Evolutionary conservation across 177 flowering plant genomes (phyloP), one percentile per base, ranked within the genome.

Genomic region (Vitis hybrid): DNA sequence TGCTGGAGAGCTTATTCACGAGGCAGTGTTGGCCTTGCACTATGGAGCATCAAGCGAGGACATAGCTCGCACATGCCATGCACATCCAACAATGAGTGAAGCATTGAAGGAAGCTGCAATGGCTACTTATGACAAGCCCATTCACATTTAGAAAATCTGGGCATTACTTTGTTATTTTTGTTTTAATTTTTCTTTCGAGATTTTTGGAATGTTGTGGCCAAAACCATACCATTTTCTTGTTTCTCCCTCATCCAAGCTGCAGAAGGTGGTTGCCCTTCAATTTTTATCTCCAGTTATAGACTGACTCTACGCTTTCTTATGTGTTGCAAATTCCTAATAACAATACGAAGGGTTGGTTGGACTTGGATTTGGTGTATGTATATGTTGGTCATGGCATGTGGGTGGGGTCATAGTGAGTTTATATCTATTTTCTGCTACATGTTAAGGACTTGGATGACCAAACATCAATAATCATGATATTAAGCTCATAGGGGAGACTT

Each of bases 21-120:
- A 89, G 74, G 91, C 93, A 12, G 89, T 71, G 8, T 71, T 89
- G 51, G 93, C 93, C 19, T 67, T 87, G 74, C 80, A 80, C 14
- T 87, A 87, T 69, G 93, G 87, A 14, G 93, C 93, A 33, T 60
- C 93, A 18, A 86, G 89, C 69, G 88, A 87, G 76, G 93, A 87
- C 55, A 86, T 89, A 53, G 93, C 93, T 0, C 88, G 91, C n/a
- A 86, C 88, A 0, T 87, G 91, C 78, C 93, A 89, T 72, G 91
- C 93, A 1, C 93, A 89, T 76, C 93, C 93, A 11, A 87, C 93
- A n/a, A 83, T 89, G 91, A 84, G 89, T 53, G 93, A 89, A 74
- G 93, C 93, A 6, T 33, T 89, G 78, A 87, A 87, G 73, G 93
- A 89, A 71, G 93, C 93, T 51, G 93, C 93, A 10, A 87, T 89